These are phyloP conservation scores for Pyrus hybrid DNA, from an alignment of 331 rosid species.

Conservation along the genomic window DNA sequence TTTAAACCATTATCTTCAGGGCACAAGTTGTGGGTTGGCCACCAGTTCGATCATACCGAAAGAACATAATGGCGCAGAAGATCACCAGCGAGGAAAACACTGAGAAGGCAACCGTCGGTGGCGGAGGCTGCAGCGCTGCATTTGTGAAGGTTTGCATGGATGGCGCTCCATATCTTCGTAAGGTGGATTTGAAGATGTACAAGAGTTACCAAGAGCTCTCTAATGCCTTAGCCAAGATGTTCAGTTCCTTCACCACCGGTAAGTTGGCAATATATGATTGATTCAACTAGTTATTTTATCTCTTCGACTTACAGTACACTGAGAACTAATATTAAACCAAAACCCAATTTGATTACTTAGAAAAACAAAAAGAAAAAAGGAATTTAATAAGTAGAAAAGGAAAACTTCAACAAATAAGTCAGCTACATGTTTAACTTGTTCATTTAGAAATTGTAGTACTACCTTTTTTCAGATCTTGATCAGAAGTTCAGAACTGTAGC, in stretches of 20 bases:
- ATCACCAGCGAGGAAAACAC: conserved; percentile 23
- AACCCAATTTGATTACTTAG: background rate
- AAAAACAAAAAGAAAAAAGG: background rate
- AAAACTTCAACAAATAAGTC: background rate
- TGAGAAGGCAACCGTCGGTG: conserved; percentile 15
- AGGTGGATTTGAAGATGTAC: conserved; percentile 89
- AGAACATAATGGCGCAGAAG: conserved; percentile 82
- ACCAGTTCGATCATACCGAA: conserved; percentile 84
- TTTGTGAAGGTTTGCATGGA: conserved; percentile 96
- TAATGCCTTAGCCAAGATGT: conserved; percentile 96
- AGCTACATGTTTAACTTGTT: background rate
- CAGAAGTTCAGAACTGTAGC: too few species aligned
- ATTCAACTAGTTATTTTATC: background rate
- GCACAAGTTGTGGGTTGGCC: conserved; percentile 99
- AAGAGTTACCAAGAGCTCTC: conserved; percentile 82
- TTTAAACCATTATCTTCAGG: conserved; percentile 30
- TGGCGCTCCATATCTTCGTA: conserved; percentile 96
- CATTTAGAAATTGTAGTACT: background rate
- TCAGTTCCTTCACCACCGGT: conserved; percentile 94
- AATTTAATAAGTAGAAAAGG: background rate
- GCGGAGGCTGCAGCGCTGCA: conserved; percentile 19
- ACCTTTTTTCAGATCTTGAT: background rate
- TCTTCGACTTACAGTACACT: background rate
- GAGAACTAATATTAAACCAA: background rate
- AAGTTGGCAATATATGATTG: background rate